Percentiles rank a stretch among this genome's conserved stretches.
These are phyloP conservation scores for Huntiella savannae DNA, from an alignment of 2,329 filamentous ascomycete species.

Conservation along the genomic window DNA sequence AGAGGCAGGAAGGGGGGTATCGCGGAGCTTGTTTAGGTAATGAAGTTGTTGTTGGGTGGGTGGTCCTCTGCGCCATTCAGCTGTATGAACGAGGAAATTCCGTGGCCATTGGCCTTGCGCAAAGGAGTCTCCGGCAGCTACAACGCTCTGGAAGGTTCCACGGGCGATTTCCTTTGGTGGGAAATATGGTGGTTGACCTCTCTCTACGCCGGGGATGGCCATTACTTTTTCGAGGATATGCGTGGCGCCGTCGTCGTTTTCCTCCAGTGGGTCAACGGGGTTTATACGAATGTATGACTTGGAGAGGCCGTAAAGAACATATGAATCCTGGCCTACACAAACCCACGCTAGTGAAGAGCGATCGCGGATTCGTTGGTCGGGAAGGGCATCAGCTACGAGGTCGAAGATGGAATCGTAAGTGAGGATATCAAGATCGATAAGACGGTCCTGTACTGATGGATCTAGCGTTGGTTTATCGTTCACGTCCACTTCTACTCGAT, in stretches of 20 bases:
- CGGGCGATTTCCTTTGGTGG: slow-evolving; percentile 48
- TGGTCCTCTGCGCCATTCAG: slow-evolving; percentile 49
- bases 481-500: neutral
- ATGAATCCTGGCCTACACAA: slow-evolving; percentile 48
- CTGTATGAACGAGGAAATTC: slow-evolving; percentile 43
- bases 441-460: neutral
- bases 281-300: slow-evolving; percentile 43
- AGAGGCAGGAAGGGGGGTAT: slow-evolving; percentile 17
- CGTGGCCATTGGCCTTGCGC: slow-evolving; percentile 46
- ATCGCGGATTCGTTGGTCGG: slow-evolving; percentile 58
- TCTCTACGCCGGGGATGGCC: slow-evolving; percentile 18
- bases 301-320: slow-evolving; percentile 46
- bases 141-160: slow-evolving; percentile 49
- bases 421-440: slow-evolving; percentile 49
- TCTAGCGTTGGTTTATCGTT: neutral
- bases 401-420: slow-evolving; percentile 89
- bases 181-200: slow-evolving; percentile 31
- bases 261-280: neutral
- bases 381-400: slow-evolving; percentile 62
- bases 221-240: neutral
- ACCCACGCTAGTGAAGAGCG: slow-evolving; percentile 73
- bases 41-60: slow-evolving; percentile 48
- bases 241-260: neutral
- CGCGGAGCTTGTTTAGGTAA: slow-evolving; percentile 48
- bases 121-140: slow-evolving; percentile 72